Conservation (phyloP, 805 yeast species). For the Metschnikowia rubicola region DNA sequence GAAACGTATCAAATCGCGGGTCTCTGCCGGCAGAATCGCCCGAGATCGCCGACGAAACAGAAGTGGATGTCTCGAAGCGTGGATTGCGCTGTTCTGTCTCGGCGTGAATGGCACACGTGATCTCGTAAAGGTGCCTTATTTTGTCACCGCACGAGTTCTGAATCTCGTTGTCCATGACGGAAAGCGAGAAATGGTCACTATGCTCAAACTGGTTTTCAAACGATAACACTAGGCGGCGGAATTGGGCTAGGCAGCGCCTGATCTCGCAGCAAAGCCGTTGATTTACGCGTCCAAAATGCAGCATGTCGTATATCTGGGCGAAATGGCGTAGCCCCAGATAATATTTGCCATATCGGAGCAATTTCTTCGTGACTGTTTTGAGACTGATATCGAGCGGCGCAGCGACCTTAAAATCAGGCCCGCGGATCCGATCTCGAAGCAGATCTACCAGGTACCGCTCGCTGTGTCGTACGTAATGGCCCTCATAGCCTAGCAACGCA, state of each 20-base stretch:
- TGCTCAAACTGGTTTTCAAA: conserved; percentile 54
- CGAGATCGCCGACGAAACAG: conserved; percentile 12
- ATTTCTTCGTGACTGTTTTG: conserved; percentile 61
- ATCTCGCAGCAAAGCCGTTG: conserved; percentile 70
- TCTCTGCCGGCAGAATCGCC: conserved; percentile 10
- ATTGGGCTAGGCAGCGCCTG: conserved; percentile 21
- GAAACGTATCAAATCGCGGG: conserved; percentile 30
- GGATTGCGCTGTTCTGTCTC: conserved; percentile 40
- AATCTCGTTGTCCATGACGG: conserved; percentile 46
- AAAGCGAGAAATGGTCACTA: conserved; percentile 53
- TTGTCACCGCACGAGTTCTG: conserved; percentile 25
- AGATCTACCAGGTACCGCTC: conserved; percentile 52
- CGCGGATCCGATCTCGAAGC: conserved; percentile 43
- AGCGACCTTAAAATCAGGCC: conserved; percentile 75
- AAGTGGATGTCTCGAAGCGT: conserved; percentile 13
- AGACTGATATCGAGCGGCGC: conserved; percentile 70
- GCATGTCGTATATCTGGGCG: conserved; percentile 53
- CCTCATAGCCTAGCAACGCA: conserved; percentile 72
- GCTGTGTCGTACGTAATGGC: conserved; percentile 67
- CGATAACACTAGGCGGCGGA: conserved; percentile 30
- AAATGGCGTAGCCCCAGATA: conserved; percentile 58
- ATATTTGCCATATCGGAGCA: conserved; percentile 61
- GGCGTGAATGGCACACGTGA: conserved; percentile 49
- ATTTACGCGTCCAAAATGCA: conserved; percentile 62
- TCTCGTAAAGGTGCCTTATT: conserved; percentile 55